phyloP scores from a whole-genome alignment of 257 asterid species.

The Solanum peruvianum region DNA sequence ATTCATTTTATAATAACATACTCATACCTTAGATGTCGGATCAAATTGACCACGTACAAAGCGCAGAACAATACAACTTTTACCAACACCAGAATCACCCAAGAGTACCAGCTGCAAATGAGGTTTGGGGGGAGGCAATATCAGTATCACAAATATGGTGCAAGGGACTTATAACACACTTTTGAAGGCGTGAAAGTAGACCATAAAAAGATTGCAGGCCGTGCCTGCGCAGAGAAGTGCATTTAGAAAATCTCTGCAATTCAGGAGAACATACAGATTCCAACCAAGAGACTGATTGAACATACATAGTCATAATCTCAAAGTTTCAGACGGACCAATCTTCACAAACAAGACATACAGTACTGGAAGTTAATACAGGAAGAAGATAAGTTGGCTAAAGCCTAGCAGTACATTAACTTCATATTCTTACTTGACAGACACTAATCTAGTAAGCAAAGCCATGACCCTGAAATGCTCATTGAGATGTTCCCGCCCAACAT shows the following conservation, averaged over 20 bases:
- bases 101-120: constrained; percentile 72
- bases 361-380: background rate
- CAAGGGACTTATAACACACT: background rate
- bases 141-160: constrained; percentile 2
- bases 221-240: background rate
- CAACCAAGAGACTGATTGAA: background rate
- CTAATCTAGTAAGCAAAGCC: background rate
- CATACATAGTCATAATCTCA: background rate
- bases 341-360: background rate
- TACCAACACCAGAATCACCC: constrained; percentile 98
- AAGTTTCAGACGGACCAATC: background rate
- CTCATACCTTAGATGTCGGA: constrained; percentile 82
- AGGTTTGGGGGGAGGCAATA: constrained; percentile 1
- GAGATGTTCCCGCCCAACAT: background rate
- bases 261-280: background rate
- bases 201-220: background rate
- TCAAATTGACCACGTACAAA: constrained; percentile 98
- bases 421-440: background rate
- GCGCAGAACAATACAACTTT: constrained; percentile 96
- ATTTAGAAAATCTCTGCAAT: background rate
- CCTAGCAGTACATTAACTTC: background rate
- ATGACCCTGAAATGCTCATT: background rate
- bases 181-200: background rate
- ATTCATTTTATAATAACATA: background rate
- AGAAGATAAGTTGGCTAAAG: background rate